Conservation (phyloP, 2,329 filamentous ascomycete genomes). For the Chlorencoelia australis region DNA sequence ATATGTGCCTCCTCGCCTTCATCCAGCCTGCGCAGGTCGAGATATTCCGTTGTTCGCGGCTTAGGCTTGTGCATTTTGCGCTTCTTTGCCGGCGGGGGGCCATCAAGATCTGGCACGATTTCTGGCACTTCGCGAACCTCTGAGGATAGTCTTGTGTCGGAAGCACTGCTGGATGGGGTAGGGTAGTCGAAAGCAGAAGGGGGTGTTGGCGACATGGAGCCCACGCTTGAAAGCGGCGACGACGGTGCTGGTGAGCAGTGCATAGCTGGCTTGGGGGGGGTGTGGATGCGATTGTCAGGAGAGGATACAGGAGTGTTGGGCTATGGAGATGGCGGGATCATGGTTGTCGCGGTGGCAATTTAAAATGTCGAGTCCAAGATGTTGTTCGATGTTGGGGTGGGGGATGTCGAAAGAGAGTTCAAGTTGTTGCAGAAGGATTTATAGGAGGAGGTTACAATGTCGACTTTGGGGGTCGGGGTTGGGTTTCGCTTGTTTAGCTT, state of each 20-base stretch:
- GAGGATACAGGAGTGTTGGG: neutral
- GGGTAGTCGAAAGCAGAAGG: constrained; percentile 23
- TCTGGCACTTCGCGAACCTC: constrained; percentile 15
- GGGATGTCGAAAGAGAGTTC: neutral
- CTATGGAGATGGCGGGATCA: constrained; percentile 5
- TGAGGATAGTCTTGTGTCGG: constrained; percentile 16
- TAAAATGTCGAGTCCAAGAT: constrained; percentile 1
- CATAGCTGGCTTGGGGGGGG: constrained; percentile 3
- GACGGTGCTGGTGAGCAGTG: constrained; percentile 19
- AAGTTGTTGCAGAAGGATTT: too few relatives aligned
- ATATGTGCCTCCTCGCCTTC: constrained; percentile 36
- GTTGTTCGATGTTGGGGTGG: constrained; percentile 4
- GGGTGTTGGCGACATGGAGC: constrained; percentile 28
- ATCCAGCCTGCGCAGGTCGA: constrained; percentile 54
- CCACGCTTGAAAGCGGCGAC: constrained; percentile 27
- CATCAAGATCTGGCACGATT: constrained; percentile 34
- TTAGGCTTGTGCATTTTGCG: constrained; percentile 54
- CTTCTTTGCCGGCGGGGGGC: constrained; percentile 64
- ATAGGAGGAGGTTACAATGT: too few relatives aligned
- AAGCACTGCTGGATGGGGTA: constrained; percentile 21
- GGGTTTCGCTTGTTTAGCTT: too few relatives aligned
- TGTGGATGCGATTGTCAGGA: constrained; percentile 2
- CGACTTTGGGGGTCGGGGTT: too few relatives aligned
- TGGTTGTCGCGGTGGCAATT: constrained; percentile 1
- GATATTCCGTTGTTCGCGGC: constrained; percentile 68